phyloP scores from a whole-genome alignment of 116 monocot species.

The Phalaenopsis hybrid region DNA sequence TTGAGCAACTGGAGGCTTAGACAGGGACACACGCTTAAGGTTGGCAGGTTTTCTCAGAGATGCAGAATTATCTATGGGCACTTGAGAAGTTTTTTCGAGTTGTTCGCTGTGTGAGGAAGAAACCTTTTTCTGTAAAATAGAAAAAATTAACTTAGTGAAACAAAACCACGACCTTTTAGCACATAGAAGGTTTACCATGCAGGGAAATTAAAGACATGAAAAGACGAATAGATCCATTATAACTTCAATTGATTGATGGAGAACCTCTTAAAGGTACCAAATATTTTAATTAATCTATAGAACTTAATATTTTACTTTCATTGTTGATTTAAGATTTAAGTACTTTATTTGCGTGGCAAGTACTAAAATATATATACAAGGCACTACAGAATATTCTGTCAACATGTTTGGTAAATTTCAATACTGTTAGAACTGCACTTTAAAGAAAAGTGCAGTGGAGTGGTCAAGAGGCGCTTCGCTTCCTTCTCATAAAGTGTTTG shows the following conservation, averaged over 20 bases:
- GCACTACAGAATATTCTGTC: background rate
- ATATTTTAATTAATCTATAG: background rate
- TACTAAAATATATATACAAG: background rate
- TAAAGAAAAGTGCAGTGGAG: background rate
- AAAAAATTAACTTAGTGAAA: background rate
- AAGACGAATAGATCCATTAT: background rate
- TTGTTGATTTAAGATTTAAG: too few species aligned
- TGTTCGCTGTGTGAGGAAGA: slow-evolving; percentile 17
- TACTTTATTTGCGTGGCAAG: too few species aligned
- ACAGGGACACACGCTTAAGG: slow-evolving; percentile 7
- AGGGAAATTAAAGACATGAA: background rate
- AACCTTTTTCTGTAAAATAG: slow-evolving; percentile 30
- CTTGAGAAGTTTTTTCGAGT: slow-evolving; percentile 17
- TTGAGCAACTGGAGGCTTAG: slow-evolving; percentile 8
- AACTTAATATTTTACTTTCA: background rate
- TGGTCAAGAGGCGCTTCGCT: too few species aligned
- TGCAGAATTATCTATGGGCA: slow-evolving; percentile 7
- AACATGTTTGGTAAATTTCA: background rate
- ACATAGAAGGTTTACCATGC: background rate
- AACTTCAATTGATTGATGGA: background rate
- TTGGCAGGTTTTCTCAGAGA: slow-evolving; percentile 10
- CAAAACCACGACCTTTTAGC: background rate
- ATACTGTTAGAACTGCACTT: background rate
- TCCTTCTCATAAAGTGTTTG: too few species aligned
- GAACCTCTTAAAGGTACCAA: background rate